Evolutionary conservation across 2,329 filamentous ascomycete species (phyloP).

Genomic region (Rhytidhysteron rufulum): DNA sequence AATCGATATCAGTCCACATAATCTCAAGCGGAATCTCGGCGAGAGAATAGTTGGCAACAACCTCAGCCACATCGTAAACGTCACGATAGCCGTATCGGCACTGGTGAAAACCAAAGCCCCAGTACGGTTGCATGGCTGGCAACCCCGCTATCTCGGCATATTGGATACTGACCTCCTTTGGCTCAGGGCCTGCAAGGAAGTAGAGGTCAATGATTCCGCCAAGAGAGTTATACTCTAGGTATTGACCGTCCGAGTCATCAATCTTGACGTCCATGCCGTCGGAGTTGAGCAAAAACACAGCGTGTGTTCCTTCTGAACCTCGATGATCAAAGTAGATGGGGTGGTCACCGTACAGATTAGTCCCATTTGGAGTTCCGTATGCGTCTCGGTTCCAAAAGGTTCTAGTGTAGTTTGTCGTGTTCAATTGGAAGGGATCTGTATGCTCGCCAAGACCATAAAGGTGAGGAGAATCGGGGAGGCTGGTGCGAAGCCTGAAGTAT

Average conservation of each 20-base stretch:
- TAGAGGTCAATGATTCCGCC: slow-evolving; percentile 74
- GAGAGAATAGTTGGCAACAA: slow-evolving; percentile 63
- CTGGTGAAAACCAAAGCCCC: slow-evolving; percentile 50
- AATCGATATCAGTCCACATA: slow-evolving; percentile 72
- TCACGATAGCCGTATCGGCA: slow-evolving; percentile 52
- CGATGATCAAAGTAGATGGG: slow-evolving; percentile 75
- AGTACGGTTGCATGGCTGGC: slow-evolving; percentile 50
- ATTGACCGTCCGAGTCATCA: slow-evolving; percentile 62
- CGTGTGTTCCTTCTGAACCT: slow-evolving; percentile 38
- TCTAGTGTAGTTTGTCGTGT: slow-evolving; percentile 64
- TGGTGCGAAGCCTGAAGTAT: slow-evolving; percentile 68
- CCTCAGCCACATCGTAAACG: slow-evolving; percentile 61
- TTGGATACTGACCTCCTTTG: slow-evolving; percentile 45
- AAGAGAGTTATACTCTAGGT: slow-evolving; percentile 73
- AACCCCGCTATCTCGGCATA: slow-evolving; percentile 47
- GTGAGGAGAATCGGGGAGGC: slow-evolving; percentile 62
- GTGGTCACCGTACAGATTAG: slow-evolving; percentile 70
- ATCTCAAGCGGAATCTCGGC: slow-evolving; percentile 64
- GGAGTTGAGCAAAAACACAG: slow-evolving; percentile 31
- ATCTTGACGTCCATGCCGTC: slow-evolving; percentile 69
- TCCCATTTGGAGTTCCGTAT: slow-evolving; percentile 55
- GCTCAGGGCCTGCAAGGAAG: slow-evolving; percentile 47
- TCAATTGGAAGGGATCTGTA: slow-evolving; percentile 64
- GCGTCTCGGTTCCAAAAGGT: slow-evolving; percentile 69
- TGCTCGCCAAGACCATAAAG: slow-evolving; percentile 78